Evolutionary conservation across 2,329 filamentous ascomycete genomes (phyloP).

Genomic region (Colletotrichum navitas): DNA sequence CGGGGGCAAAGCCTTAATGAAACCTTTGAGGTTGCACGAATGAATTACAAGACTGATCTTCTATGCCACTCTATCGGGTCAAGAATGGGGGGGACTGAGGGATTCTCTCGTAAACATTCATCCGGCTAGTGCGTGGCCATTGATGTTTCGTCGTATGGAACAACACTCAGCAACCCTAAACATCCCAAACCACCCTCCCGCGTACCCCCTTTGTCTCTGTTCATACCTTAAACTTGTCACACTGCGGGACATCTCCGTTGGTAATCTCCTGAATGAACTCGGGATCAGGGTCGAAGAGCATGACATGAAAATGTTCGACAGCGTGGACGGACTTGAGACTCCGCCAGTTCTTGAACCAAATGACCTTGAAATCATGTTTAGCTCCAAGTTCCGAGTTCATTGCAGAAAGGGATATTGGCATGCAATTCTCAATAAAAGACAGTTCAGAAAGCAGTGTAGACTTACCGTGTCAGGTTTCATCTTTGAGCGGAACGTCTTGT

Average conservation of each 20-base stretch:
- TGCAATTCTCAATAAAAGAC: background rate
- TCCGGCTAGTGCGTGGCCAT: background rate
- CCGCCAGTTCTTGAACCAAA: slow-evolving; percentile 93
- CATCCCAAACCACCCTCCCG: background rate
- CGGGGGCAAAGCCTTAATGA: background rate
- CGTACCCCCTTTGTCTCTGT: background rate
- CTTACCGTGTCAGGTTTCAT: slow-evolving; percentile 61
- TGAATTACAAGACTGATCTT: background rate
- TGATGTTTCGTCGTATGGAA: background rate
- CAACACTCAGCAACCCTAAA: background rate
- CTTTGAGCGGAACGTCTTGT: slow-evolving; percentile 71
- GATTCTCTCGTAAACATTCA: background rate
- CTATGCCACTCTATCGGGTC: background rate
- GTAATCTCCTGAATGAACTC: slow-evolving; percentile 79
- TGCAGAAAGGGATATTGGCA: background rate
- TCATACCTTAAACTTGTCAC: slow-evolving; percentile 54
- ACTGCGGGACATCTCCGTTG: slow-evolving; percentile 77
- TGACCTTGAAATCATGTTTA: slow-evolving; percentile 43
- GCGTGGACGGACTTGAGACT: slow-evolving; percentile 86
- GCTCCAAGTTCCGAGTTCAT: background rate
- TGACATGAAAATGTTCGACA: slow-evolving; percentile 95
- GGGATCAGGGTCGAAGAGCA: slow-evolving; percentile 83
- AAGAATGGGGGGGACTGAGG: background rate
- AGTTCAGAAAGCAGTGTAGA: background rate
- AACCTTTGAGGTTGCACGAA: background rate